Base-by-base conservation (phyloP, 208 protist species). In the Jaenimonas drosophilae region DNA sequence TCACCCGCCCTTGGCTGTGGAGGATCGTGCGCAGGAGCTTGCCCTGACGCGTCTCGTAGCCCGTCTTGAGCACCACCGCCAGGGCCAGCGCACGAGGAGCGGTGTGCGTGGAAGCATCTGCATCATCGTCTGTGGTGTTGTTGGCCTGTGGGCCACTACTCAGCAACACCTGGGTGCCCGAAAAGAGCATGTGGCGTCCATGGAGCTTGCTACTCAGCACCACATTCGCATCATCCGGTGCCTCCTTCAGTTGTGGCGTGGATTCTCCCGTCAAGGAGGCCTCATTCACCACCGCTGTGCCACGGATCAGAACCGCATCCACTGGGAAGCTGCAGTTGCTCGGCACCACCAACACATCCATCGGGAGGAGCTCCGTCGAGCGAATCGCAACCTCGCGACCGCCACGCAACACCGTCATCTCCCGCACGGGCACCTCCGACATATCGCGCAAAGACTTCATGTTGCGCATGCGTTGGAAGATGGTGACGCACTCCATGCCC, bases 201-300 rank as follows among this genome's bases (percentile, higher is more conserved):
- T 98, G 85, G 41, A 88, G 91, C 44, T 96, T 95, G 29, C 78
- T 65, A 42, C 75, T 77, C 23, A 96, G 74, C 25, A 31, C 16
- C 26, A 78, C 42, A 34, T 90, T 66, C 11, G 64, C 49, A 54
- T 73, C 54, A 51, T 94, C 85, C 2, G 87, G 61, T 2, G 76
- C 70, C 59, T 95, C 92, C 68, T 99, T 99, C 14, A 96, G 60
- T 63, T 98, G 96, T 26, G 98, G 98, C n/a, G 96, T 97, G 2
- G 94, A 97, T 74, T 99, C 97, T 33, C 98, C 98, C 7, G 97
- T 99, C n/a, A 99, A 73, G 47, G 97, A 96, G 6, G 97, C 82
- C 65, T 99, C 98, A 70, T 99, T 99, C 1, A 98, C 93, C 4
- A 99, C 88, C 25, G 74, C 87, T n/a, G 79, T 90, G 44, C 97